These are phyloP conservation scores for Eucalyptus virginea DNA, from an alignment of 345 rosid species.

Conservation along the genomic window DNA sequence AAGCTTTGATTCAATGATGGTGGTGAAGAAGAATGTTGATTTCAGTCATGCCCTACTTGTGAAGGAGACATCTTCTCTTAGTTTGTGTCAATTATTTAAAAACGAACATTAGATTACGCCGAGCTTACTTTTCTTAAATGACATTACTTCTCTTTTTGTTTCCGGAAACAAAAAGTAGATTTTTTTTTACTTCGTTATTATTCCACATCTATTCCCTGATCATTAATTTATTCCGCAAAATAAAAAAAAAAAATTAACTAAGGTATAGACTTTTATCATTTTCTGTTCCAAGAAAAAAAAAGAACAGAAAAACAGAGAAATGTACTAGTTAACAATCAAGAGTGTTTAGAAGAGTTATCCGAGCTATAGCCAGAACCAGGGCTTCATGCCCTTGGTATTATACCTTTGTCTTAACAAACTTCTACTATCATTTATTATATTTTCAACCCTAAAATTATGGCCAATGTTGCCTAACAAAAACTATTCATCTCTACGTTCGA, in stretches of 20 bases:
- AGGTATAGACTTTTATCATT: no score
- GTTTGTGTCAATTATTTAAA: no score
- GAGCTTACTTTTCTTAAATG: no score
- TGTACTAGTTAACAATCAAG: background rate
- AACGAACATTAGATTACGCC: accelerated
- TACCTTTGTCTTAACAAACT: background rate
- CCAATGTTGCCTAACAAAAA: background rate
- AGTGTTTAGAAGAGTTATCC: background rate
- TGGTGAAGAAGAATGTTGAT: background rate
- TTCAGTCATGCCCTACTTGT: background rate
- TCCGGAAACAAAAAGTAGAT: accelerated
- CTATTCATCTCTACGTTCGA: background rate
- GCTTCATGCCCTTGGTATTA: background rate
- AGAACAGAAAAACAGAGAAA: no score
- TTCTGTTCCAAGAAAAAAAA: no score
- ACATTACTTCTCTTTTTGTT: no score
- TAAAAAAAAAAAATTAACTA: no score
- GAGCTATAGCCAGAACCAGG: background rate
- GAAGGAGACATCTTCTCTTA: background rate
- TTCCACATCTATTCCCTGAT: no score
- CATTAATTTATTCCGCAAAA: accelerated
- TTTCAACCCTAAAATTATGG: background rate
- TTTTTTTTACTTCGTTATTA: no score
- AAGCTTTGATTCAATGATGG: background rate
- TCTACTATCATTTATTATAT: background rate